Percentiles rank a stretch among this genome's conserved stretches.
Evolutionary conservation across 2,329 filamentous ascomycete species (phyloP).

Genomic region (Penicillium sclerotigenum): DNA sequence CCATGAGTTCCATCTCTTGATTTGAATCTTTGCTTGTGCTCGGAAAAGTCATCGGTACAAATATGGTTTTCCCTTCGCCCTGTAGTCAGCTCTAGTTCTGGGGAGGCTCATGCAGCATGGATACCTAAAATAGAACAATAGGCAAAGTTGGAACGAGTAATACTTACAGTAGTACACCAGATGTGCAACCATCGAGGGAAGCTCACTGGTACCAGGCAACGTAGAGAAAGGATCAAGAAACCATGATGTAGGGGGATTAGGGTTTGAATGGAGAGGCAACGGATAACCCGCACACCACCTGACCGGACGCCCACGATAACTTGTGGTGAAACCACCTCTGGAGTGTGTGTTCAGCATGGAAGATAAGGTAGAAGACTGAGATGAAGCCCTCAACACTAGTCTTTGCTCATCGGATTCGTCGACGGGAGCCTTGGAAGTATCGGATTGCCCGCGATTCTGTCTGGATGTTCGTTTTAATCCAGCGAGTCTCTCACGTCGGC

Average conservation of each 20-base stretch:
- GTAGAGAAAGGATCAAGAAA: constrained; percentile 37
- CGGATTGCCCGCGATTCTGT: constrained; percentile 18
- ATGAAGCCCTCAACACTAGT: constrained; percentile 13
- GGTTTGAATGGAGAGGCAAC: constrained; percentile 13
- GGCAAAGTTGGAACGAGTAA: background rate
- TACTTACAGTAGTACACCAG: constrained; percentile 37
- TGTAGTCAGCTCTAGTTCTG: constrained; percentile 14
- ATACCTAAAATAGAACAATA: background rate
- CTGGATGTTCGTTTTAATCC: constrained; percentile 37
- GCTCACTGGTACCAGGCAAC: constrained; percentile 28
- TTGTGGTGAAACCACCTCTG: constrained; percentile 1
- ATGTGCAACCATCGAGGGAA: constrained; percentile 26
- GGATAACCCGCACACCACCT: constrained; percentile 19
- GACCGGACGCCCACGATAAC: constrained; percentile 13
- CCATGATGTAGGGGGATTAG: constrained; percentile 25
- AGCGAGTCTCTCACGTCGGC: constrained; percentile 39
- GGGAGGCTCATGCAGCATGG: background rate
- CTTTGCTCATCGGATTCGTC: constrained; percentile 11
- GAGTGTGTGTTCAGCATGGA: background rate
- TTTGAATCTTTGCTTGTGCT: constrained; percentile 26
- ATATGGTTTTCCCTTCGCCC: constrained; percentile 31
- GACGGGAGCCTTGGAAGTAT: constrained; percentile 5
- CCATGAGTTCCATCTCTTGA: constrained; percentile 30
- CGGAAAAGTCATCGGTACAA: constrained; percentile 42
- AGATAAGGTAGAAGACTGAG: constrained; percentile 14